phyloP scores from a whole-genome alignment of 2,329 filamentous ascomycete species.

The Epichloe typhina region DNA sequence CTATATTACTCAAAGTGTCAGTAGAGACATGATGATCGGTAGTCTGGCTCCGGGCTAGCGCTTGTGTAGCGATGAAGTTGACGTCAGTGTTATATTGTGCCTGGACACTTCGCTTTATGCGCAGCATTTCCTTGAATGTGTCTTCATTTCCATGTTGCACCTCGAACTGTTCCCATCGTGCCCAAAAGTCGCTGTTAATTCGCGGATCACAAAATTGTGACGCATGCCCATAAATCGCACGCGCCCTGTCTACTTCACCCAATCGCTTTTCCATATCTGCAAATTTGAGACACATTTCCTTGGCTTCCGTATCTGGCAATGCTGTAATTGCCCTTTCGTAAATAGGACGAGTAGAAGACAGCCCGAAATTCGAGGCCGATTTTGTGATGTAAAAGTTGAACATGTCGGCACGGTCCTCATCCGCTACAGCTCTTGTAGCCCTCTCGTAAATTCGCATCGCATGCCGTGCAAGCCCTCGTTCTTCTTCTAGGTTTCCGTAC shows the following conservation, averaged over 20 bases:
- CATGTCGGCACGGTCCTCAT: conserved; percentile 93
- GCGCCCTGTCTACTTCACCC: conserved; percentile 85
- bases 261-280: conserved; percentile 89
- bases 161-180: conserved; percentile 94
- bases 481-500: conserved; percentile 96
- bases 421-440: conserved; percentile 83
- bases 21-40: conserved; percentile 33
- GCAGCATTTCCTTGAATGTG: conserved; percentile 98
- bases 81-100: conserved; percentile 98
- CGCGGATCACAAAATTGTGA: conserved; percentile 95
- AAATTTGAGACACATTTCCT: conserved; percentile 98
- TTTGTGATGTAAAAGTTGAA: conserved; percentile 99
- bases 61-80: conserved; percentile 95
- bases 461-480: conserved; percentile 82
- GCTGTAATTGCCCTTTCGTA: conserved; percentile 92
- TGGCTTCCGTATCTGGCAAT: conserved; percentile 84
- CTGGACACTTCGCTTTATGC: conserved; percentile 93
- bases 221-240: conserved; percentile 91
- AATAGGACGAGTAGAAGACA: conserved; percentile 86
- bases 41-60: conserved; percentile 70
- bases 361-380: conserved; percentile 91
- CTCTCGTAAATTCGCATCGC: conserved; percentile 99
- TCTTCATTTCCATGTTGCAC: conserved; percentile 98
- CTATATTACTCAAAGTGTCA: conserved; percentile 82
- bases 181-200: conserved; percentile 83